These are phyloP conservation scores for Yarrowia alimentaria DNA, from an alignment of 805 yeast genomes.

Conservation along the genomic window DNA sequence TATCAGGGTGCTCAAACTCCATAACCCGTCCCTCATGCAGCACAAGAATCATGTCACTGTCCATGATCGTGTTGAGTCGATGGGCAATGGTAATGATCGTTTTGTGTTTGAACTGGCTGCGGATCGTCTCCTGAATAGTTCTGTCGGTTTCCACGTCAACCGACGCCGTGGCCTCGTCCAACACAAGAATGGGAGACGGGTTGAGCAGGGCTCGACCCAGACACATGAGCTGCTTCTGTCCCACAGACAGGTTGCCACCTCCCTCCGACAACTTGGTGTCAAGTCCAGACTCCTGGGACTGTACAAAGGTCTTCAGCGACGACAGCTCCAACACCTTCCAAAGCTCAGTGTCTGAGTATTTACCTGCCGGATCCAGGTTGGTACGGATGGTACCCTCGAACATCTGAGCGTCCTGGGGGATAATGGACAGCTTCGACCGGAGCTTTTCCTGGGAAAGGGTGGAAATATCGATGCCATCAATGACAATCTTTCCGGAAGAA, in stretches of 20 bases:
- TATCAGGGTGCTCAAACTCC: constrained; percentile 69
- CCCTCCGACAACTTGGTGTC: no score
- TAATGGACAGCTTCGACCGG: constrained; percentile 69
- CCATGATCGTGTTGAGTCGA: constrained; percentile 75
- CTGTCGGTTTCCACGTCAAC: constrained; percentile 78
- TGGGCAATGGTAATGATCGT: constrained; percentile 85
- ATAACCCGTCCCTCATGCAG: constrained; percentile 65
- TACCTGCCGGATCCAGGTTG: constrained; percentile 74
- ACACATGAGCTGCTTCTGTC: constrained; percentile 78
- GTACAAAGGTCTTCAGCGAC: constrained; percentile 56
- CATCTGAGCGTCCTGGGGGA: constrained; percentile 87
- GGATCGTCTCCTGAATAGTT: constrained; percentile 71
- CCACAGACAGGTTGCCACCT: constrained; percentile 75
- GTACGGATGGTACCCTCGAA: constrained; percentile 75
- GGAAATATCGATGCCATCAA: constrained; percentile 69
- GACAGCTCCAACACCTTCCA: constrained; percentile 64
- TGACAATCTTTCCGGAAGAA: constrained; percentile 50
- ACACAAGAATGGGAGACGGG: constrained; percentile 62
- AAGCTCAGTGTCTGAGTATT: constrained; percentile 54
- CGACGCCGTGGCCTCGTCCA: constrained; percentile 81
- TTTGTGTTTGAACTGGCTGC: constrained; percentile 60
- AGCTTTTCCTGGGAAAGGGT: constrained; percentile 64
- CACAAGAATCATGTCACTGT: constrained; percentile 71
- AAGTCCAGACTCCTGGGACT: no score
- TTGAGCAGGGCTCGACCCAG: constrained; percentile 75